A percentile compares a stretch with the other conserved stretches of the same genome.
Evolutionary conservation across 805 yeast species (phyloP).

Genomic region (Lachancea dasiensis): DNA sequence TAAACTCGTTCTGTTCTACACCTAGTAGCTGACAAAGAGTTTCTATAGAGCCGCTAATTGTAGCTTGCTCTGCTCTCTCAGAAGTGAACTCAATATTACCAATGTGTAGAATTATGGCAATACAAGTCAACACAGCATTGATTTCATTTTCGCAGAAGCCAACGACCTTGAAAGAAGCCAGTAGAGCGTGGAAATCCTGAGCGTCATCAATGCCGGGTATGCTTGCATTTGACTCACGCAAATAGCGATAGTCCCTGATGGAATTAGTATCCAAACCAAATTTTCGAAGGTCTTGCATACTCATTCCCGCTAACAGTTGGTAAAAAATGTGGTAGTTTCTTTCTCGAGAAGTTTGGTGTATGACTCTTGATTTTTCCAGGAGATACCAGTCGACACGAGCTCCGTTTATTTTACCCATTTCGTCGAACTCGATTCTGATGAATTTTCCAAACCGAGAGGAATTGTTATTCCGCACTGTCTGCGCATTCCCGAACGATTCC

Average conservation of each 20-base stretch:
- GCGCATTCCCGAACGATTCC: conserved; percentile 96
- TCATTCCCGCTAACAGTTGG: conserved; percentile 68
- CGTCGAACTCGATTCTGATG: conserved; percentile 72
- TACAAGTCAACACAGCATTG: conserved; percentile 51
- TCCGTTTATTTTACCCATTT: conserved; percentile 63
- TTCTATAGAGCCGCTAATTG: conserved; percentile 46
- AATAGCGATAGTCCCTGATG: conserved; percentile 36
- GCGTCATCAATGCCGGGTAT: conserved; percentile 76
- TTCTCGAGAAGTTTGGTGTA: conserved; percentile 65
- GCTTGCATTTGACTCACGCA: conserved; percentile 46
- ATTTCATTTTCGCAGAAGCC: conserved; percentile 57
- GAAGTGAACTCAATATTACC: conserved; percentile 78
- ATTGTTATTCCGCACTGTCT: conserved; percentile 87
- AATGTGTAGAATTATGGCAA: conserved; percentile 74
- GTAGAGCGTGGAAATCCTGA: conserved; percentile 55
- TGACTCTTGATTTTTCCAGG: conserved; percentile 88
- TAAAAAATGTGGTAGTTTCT: conserved; percentile 93
- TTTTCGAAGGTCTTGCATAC: conserved; percentile 42
- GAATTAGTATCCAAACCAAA: conserved; percentile 37
- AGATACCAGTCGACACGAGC: conserved; percentile 94
- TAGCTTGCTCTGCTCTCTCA: conserved; percentile 70
- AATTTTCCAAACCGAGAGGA: conserved; percentile 97
- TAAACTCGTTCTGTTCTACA: conserved; percentile 46
- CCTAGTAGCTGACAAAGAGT: conserved; percentile 60
- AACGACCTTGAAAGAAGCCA: conserved; percentile 64